A percentile compares a stretch with the other conserved stretches of the same genome.
Evolutionary conservation across 2,329 filamentous ascomycete genomes (phyloP).

Genomic region (Huntiella bhutanensis): DNA sequence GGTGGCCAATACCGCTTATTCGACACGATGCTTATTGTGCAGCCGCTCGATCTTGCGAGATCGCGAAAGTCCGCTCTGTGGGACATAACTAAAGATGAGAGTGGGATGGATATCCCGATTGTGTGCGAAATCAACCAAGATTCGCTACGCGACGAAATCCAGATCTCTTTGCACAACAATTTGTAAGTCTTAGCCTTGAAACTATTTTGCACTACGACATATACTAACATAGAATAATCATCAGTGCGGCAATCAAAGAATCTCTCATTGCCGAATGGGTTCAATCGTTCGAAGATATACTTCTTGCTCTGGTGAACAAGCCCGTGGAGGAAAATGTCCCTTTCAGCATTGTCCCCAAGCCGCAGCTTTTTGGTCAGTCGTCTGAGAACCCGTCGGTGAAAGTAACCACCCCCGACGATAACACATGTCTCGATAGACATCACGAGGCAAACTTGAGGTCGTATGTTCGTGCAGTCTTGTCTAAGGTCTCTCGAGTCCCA

Average conservation of each 20-base stretch:
- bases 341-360: too few species aligned
- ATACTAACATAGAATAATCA: neutral
- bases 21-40: conserved; percentile 63
- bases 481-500: conserved; percentile 35
- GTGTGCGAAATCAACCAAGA: conserved; percentile 54
- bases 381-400: too few species aligned
- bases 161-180: conserved; percentile 44
- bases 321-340: too few species aligned
- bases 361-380: too few species aligned
- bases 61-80: conserved; percentile 34
- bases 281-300: too few species aligned
- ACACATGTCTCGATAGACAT: too few species aligned
- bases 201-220: neutral
- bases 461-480: conserved; percentile 35
- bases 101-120: conserved; percentile 55
- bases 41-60: conserved; percentile 35
- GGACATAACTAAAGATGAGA: conserved; percentile 35
- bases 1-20: conserved; percentile 38
- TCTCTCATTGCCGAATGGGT: neutral
- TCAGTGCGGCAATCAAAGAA: neutral
- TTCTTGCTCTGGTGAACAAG: too few species aligned
- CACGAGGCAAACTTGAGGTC: too few species aligned
- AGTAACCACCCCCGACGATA: too few species aligned
- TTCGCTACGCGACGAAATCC: conserved; percentile 29
- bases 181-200: conserved; percentile 18